These are phyloP conservation scores for Achlya hypogyna DNA, from an alignment of 352 stramenopile genomes.

Conservation along the genomic window DNA sequence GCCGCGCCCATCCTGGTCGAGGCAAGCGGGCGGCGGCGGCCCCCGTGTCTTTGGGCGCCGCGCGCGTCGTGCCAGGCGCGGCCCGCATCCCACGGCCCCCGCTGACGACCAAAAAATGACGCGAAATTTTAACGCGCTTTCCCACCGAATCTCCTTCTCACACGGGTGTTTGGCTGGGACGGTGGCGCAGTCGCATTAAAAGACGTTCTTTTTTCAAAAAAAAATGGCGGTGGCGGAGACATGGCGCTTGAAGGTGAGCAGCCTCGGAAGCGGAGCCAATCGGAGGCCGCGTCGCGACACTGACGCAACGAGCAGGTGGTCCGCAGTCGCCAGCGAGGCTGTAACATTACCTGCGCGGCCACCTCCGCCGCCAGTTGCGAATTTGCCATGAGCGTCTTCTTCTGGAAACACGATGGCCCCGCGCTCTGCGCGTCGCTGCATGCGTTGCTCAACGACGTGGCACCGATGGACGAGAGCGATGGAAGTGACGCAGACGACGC, in stretches of 20 bases:
- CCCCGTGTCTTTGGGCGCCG: too few species aligned
- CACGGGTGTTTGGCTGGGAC: too few species aligned
- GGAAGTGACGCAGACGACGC: neutral
- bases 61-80: too few species aligned
- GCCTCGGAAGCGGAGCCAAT: neutral
- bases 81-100: too few species aligned
- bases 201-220: too few species aligned
- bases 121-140: too few species aligned
- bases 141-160: too few species aligned
- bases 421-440: constrained; percentile 7
- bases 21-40: too few species aligned
- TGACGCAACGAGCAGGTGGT: neutral
- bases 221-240: too few species aligned
- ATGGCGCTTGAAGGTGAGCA: neutral
- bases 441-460: constrained; percentile 14
- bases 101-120: too few species aligned
- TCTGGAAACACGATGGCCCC: constrained; percentile 16
- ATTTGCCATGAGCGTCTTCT: constrained; percentile 14
- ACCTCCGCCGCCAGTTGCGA: neutral
- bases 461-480: neutral
- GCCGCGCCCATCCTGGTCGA: too few species aligned
- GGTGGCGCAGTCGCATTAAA: too few species aligned
- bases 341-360: constrained; percentile 2
- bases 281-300: neutral
- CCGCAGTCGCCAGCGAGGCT: neutral